These are phyloP conservation scores for Epicoccum sorghinum DNA, from an alignment of 2,329 filamentous ascomycete genomes.

Conservation along the genomic window DNA sequence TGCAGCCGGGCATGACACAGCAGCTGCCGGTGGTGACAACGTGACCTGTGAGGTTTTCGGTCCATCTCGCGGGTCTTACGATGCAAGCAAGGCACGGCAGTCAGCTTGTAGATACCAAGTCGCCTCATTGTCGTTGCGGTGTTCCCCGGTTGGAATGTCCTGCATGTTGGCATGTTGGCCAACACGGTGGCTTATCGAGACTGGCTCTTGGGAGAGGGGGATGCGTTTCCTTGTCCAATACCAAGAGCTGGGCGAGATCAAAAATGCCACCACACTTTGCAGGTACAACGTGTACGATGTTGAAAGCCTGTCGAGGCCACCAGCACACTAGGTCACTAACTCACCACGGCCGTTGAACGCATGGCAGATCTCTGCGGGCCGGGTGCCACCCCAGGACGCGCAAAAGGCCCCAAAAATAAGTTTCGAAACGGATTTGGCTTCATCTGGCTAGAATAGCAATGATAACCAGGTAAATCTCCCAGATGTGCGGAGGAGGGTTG, in stretches of 20 bases:
- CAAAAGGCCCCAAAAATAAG: constrained; percentile 38
- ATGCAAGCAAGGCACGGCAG: constrained; percentile 10
- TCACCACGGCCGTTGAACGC: constrained; percentile 17
- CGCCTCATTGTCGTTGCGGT: constrained; percentile 1
- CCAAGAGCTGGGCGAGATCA: constrained; percentile 11
- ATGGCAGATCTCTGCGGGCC: constrained; percentile 19
- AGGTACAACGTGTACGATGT: constrained; percentile 23
- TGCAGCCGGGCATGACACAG: constrained; percentile 12
- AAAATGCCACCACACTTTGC: constrained; percentile 14
- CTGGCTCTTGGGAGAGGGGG: constrained; percentile 6
- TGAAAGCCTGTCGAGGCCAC: constrained; percentile 11
- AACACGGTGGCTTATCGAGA: constrained; percentile 2
- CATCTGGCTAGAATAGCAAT: constrained; percentile 18
- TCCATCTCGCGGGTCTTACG: constrained; percentile 8
- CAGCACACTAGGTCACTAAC: constrained; percentile 15
- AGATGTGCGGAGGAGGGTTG: constrained; percentile 12
- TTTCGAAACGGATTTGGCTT: constrained; percentile 29
- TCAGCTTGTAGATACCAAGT: constrained; percentile 3
- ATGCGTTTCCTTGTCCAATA: constrained; percentile 15
- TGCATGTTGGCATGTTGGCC: constrained; percentile 8
- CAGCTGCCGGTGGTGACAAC: constrained; percentile 6
- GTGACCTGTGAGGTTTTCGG: constrained; percentile 13
- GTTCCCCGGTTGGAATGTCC: constrained; percentile 3
- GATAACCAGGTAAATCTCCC: constrained; percentile 24
- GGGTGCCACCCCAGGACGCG: constrained; percentile 19